Evolutionary conservation across 176 grass and related monocot species (phyloP).

Genomic region (Carex pumila): DNA sequence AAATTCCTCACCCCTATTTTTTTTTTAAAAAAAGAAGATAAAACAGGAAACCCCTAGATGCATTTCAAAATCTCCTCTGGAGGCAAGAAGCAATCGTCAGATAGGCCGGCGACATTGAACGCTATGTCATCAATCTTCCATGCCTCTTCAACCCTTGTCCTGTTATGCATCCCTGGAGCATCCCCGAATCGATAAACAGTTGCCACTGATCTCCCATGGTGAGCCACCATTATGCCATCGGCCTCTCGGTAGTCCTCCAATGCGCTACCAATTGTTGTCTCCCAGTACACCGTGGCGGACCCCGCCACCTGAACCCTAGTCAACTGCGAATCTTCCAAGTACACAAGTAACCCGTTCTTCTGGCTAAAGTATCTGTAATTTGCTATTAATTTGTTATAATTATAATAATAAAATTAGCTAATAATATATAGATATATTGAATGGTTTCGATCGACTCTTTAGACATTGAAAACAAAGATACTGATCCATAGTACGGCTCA

Average conservation of each 20-base stretch:
- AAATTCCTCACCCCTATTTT: neutral
- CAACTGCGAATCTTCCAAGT: conserved; percentile 39
- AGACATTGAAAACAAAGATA: no score
- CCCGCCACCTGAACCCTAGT: conserved; percentile 29
- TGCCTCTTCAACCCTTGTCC: conserved; percentile 28
- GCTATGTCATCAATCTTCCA: conserved; percentile 43
- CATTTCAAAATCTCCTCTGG: conserved; percentile 30
- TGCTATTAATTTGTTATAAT: neutral
- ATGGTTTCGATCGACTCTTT: no score
- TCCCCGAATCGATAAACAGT: conserved; percentile 28
- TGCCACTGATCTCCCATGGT: conserved; percentile 27
- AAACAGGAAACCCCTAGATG: neutral
- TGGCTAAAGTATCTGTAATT: conserved; percentile 34
- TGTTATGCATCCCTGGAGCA: conserved; percentile 1
- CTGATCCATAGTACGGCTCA: no score
- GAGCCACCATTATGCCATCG: conserved; percentile 29
- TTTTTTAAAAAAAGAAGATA: neutral
- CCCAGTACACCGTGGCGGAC: conserved; percentile 34
- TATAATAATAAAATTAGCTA: neutral
- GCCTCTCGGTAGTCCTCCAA: conserved; percentile 29
- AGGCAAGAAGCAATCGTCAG: conserved; percentile 39
- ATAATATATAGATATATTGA: no score
- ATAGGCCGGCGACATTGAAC: conserved; percentile 38
- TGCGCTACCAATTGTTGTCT: conserved; percentile 33
- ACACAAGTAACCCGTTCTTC: conserved; percentile 31